A percentile compares a stretch with the other conserved stretches of the same genome.
Evolutionary conservation across 2,329 filamentous ascomycete species (phyloP).

Genomic region (Penicillium crustosum): DNA sequence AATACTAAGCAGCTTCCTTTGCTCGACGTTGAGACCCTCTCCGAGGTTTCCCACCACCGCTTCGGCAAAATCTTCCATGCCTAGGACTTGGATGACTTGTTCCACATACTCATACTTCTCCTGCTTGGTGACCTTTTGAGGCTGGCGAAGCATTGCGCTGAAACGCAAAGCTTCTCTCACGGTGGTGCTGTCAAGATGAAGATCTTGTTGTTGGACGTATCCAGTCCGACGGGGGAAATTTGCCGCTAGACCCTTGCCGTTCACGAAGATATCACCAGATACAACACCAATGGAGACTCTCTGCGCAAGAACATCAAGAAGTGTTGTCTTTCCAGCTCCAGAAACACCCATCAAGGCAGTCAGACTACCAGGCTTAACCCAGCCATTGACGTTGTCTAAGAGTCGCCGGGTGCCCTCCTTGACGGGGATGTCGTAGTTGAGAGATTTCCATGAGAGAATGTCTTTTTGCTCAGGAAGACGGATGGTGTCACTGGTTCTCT

Average conservation of each 20-base stretch:
- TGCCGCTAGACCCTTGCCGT: slow-evolving; percentile 55
- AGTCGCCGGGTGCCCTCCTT: slow-evolving; percentile 24
- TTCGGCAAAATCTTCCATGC: slow-evolving; percentile 87
- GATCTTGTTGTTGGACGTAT: slow-evolving; percentile 68
- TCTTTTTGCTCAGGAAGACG: slow-evolving; percentile 17
- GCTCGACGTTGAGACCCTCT: slow-evolving; percentile 64
- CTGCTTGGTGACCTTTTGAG: slow-evolving; percentile 61
- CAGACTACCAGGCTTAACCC: slow-evolving; percentile 54
- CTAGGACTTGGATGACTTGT: slow-evolving; percentile 75
- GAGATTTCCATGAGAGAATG: slow-evolving; percentile 51
- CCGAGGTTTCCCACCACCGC: slow-evolving; percentile 83
- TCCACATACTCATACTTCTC: slow-evolving; percentile 84
- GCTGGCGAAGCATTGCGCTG: slow-evolving; percentile 80
- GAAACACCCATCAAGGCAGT: slow-evolving; percentile 61
- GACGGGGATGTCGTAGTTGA: slow-evolving; percentile 67
- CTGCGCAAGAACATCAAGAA: slow-evolving; percentile 57
- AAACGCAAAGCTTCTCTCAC: slow-evolving; percentile 84
- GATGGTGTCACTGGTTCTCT: slow-evolving; percentile 15
- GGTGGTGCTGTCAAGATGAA: slow-evolving; percentile 77
- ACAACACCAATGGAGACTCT: slow-evolving; percentile 61
- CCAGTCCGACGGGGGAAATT: slow-evolving; percentile 65
- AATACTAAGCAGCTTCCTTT: slow-evolving; percentile 74
- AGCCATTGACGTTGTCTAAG: slow-evolving; percentile 51
- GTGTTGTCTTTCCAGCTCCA: slow-evolving; percentile 60
- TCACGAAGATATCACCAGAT: slow-evolving; percentile 64